Percentiles rank a stretch among this genome's conserved stretches.
phyloP scores from a whole-genome alignment of 176 grass and related monocot genomes.

The Stipa capillata region DNA sequence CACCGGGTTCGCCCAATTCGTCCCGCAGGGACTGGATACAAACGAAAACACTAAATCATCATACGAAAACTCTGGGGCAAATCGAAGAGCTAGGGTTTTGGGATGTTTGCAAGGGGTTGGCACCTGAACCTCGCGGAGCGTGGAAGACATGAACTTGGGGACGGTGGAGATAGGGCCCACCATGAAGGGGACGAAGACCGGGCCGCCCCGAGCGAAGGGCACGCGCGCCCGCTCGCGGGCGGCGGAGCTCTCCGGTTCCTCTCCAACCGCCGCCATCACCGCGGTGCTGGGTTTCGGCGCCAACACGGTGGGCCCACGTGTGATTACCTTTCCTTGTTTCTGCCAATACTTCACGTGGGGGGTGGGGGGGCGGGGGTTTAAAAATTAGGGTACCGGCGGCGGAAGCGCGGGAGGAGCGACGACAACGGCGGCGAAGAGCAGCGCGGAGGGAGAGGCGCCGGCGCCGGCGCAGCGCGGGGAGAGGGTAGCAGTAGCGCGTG shows the following conservation, averaged over 20 bases:
- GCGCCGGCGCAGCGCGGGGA: too few relatives aligned
- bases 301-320: background rate
- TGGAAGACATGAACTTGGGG: conserved; percentile 54
- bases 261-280: conserved; percentile 7
- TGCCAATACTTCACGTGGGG: too few relatives aligned
- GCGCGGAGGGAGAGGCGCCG: too few relatives aligned
- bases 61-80: background rate
- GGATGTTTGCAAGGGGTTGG: background rate
- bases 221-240: conserved; percentile 18
- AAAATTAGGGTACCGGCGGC: too few relatives aligned
- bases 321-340: too few relatives aligned
- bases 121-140: conserved; percentile 62
- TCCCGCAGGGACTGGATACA: conserved; percentile 39
- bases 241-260: conserved; percentile 31
- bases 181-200: conserved; percentile 63
- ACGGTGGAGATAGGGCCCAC: conserved; percentile 50
- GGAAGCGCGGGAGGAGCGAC: too few relatives aligned
- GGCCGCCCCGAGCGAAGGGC: conserved; percentile 67
- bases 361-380: too few relatives aligned
- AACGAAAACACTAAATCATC: background rate
- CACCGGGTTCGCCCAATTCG: conserved; percentile 34
- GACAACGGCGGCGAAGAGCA: too few relatives aligned
- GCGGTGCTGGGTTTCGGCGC: background rate
- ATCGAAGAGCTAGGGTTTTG: background rate
- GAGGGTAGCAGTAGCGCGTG: too few relatives aligned